Evolutionary conservation across 225 moss, liverwort and hornwort genomes (phyloP), one percentile per base, ranked within the genome.

Genomic region (Ulota crispa): DNA sequence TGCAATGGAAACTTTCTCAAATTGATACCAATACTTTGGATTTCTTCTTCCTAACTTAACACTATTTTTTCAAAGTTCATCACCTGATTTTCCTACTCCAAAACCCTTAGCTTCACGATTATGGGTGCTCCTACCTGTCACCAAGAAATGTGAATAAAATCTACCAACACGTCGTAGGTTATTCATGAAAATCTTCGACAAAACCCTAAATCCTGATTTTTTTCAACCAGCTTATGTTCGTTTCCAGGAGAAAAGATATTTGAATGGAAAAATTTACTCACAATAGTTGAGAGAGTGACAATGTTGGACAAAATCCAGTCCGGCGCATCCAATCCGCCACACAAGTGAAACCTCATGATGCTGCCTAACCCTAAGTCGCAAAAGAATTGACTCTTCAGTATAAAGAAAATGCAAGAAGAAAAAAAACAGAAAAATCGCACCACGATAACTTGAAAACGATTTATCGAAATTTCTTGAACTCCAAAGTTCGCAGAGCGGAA

Each of bases 291-390:
- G 24, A 99, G 76, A 23, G 87, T 89, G 60, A 93, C 85, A 83
- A 99, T 94, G 79, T 96, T 91, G 53, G 98, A 89, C 45, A 99
- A 86, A 80, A 99, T 91, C 98, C 96, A 99, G 81, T 99, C 98
- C 0, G 96, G 98, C 13, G 96, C 96, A 86, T 94, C 96, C 85
- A 92, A 80, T 52, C 94, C 94, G 0, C 96, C 98, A 41, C 93
- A 99, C 64, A 99, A 83, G 72, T 85, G 86, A 66, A 96, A 96
- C 91, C 83, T 94, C 94, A 99, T 95, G 84, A 70, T 80, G 64
- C 41, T 12, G 66, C 27, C 20, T 2, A 10, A 9, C 57, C 26
- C 12, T 59, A 7, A 43, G n/a, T 64, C 70, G 55, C 67, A 3
- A 59, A 37, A 36, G 19, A 66, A 68, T 9, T 12, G n/a, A 3